Conservation (phyloP, 2,329 filamentous ascomycete genomes). For the Calycina herbarum region DNA sequence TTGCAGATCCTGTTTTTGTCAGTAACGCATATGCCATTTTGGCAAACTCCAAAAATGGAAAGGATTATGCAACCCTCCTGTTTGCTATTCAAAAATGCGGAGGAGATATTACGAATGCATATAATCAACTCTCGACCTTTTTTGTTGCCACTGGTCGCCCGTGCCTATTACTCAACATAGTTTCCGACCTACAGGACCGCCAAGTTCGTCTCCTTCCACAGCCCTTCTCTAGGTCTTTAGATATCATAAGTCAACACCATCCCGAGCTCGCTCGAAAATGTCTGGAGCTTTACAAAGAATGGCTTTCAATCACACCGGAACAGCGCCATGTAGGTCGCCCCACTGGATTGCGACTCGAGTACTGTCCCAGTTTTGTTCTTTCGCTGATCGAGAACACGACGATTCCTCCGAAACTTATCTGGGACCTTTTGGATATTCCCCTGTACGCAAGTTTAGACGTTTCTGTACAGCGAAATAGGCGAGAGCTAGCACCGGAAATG, state of each 20-base stretch:
- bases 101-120: background rate
- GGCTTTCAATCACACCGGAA: slow-evolving; percentile 10
- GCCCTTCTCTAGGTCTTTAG: background rate
- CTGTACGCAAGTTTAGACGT: slow-evolving; percentile 13
- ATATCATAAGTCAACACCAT: slow-evolving; percentile 18
- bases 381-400: slow-evolving; percentile 24
- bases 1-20: background rate
- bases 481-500: slow-evolving; percentile 18
- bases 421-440: slow-evolving; percentile 27
- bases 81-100: background rate
- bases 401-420: slow-evolving; percentile 22
- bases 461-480: background rate
- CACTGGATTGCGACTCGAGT: slow-evolving; percentile 9
- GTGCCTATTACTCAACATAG: background rate
- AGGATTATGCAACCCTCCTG: background rate
- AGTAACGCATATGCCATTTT: background rate
- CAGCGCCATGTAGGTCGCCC: slow-evolving; percentile 10
- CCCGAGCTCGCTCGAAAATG: slow-evolving; percentile 8
- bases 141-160: background rate
- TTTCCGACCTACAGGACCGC: background rate
- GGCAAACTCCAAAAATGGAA: background rate
- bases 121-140: background rate
- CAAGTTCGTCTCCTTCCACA: slow-evolving; percentile 18
- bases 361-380: slow-evolving; percentile 25
- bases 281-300: slow-evolving; percentile 19